Base-by-base conservation (phyloP, 768 basidiomycete species). In the Coprinellus aureogranulatus region DNA sequence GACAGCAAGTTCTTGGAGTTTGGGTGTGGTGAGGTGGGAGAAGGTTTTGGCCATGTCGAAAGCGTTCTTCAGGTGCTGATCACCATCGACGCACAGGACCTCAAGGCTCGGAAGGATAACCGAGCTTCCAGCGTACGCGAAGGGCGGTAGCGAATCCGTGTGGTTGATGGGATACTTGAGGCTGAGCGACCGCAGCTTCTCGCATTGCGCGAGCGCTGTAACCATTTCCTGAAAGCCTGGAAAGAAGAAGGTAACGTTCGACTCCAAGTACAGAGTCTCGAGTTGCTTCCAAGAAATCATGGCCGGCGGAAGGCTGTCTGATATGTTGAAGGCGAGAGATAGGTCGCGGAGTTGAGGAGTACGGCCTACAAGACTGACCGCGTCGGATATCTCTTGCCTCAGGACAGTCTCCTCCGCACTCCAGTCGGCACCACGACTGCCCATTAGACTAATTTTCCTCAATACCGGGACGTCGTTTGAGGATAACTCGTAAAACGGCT, bases 401-500 rank as follows among this genome's bases (percentile, higher is more conserved):
- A 44, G 42, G 6, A 18, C 16, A 9, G 18, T 23, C 42, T 18
- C 42, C 6, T 18, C 42, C 20, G 20, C 42, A 8, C 6, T 44
- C 42, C 42, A 44, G 23, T 44, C 42, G 6, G 42, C 16, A 18
- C 42, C 42, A n/a, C 42, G 42, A n/a, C 42, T 44, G 9, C 42
- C 42, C 42, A 44, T 44, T n/a, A 44, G 23, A 23, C 42, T 44
- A 5, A 44, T 44, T n/a, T 18, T 44, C 42, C 18, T 44, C 18
- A 44, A 23, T 8, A n/a, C 23, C 42, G 42, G 42, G 5, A 44
- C 42, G 20, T 44, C 42, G 6, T 44, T n/a, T n/a, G 16, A 23
- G 8, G 42, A 6, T 6, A 44, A n/a, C 16, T 44, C 18, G 42
- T 44, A 44, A n/a, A 44, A 44, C 4, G 67, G 66, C 39, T 60